Conservation (phyloP, 306 rosid species). For the Vigna angularis region DNA sequence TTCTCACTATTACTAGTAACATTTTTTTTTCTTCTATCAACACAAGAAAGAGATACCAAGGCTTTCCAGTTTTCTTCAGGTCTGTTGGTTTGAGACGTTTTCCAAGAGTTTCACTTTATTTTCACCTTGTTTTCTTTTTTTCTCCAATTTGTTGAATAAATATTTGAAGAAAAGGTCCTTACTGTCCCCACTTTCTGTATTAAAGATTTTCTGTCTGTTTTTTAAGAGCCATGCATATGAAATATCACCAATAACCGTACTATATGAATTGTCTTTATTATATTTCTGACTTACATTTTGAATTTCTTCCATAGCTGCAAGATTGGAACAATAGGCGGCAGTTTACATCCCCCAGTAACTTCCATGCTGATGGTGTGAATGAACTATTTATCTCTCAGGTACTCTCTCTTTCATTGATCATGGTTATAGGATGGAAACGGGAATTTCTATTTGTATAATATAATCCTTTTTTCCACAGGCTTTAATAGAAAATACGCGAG, state of each 20-base stretch:
- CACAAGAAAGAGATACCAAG: neutral
- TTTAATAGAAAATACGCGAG: constrained; percentile 77
- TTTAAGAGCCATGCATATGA: constrained; percentile 10
- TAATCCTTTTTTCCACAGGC: constrained; percentile 60
- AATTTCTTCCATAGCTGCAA: constrained; percentile 75
- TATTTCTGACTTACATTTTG: constrained; percentile 41
- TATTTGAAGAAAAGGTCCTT: neutral
- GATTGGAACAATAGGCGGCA: constrained; percentile 97
- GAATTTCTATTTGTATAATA: constrained; percentile 12
- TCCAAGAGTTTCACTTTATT: neutral
- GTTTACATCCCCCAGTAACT: constrained; percentile 84
- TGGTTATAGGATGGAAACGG: constrained; percentile 26
- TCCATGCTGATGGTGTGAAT: constrained; percentile 96
- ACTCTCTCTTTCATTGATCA: constrained; percentile 39
- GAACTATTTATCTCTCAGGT: constrained; percentile 97
- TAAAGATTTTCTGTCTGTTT: constrained; percentile 26
- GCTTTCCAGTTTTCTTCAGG: neutral
- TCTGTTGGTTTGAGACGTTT: neutral
- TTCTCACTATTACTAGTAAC: neutral
- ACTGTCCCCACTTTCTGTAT: constrained; percentile 15
- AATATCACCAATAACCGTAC: constrained; percentile 24
- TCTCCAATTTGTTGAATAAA: neutral
- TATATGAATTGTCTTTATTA: neutral
- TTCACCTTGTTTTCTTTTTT: neutral
- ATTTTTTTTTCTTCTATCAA: neutral